These are phyloP conservation scores for Aspergillus carlsbadensis DNA, from an alignment of 495 filamentous ascomycete genomes.

Conservation along the genomic window DNA sequence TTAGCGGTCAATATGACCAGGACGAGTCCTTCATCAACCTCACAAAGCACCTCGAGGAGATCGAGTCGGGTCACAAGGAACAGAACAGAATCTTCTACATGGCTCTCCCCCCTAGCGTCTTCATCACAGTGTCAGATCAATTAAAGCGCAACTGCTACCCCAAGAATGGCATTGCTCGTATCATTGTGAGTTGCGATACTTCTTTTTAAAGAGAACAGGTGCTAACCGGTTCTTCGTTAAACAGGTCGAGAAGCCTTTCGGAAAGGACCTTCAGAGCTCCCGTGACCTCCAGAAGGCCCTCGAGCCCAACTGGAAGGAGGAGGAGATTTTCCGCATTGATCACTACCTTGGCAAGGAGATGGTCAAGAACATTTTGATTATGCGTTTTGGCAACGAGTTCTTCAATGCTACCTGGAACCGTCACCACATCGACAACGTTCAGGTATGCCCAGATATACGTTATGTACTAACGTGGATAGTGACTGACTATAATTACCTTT, in stretches of 20 bases:
- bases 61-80: constrained; percentile 80
- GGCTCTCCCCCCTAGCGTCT: constrained; percentile 96
- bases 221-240: constrained; percentile 16
- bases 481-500: constrained; percentile 10
- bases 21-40: constrained; percentile 92
- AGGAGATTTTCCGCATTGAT: constrained; percentile 99
- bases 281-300: constrained; percentile 93
- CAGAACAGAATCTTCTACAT: constrained; percentile 98
- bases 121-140: constrained; percentile 95
- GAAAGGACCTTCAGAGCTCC: constrained; percentile 92
- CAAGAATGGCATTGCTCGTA: constrained; percentile 78
- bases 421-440: constrained; percentile 98
- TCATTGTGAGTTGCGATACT: constrained; percentile 67
- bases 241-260: constrained; percentile 98
- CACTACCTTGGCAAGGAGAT: constrained; percentile 99
- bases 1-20: constrained; percentile 95
- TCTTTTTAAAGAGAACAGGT: neutral
- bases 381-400: constrained; percentile 98
- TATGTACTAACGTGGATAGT: neutral
- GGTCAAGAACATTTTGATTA: constrained; percentile 99
- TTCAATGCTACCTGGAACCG: constrained; percentile 99
- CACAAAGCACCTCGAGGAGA: constrained; percentile 81
- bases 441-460: constrained; percentile 34
- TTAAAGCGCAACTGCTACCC: constrained; percentile 97
- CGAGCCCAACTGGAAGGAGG: constrained; percentile 97